Conservation (phyloP, 192 early-diverging fungal genomes). For the Backusella luteola region DNA sequence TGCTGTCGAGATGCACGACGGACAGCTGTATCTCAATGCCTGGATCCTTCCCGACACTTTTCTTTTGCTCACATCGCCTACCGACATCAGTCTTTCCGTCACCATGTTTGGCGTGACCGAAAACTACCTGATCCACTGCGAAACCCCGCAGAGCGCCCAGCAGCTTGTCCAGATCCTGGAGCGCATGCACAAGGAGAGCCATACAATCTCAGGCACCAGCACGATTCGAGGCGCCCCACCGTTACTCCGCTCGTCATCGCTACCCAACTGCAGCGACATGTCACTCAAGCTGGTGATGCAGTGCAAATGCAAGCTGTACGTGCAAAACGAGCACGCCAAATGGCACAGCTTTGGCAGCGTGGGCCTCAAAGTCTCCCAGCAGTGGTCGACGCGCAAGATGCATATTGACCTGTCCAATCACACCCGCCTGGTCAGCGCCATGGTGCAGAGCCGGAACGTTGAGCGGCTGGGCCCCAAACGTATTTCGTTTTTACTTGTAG, state of each 20-base stretch:
- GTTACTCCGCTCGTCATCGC: neutral
- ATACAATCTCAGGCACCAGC: slow-evolving; percentile 25
- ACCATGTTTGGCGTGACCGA: slow-evolving; percentile 37
- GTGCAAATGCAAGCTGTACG: slow-evolving; percentile 49
- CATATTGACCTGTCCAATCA: slow-evolving; percentile 43
- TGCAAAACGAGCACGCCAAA: slow-evolving; percentile 52
- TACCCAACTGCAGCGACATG: neutral
- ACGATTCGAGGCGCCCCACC: slow-evolving; percentile 15
- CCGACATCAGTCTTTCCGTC: slow-evolving; percentile 46
- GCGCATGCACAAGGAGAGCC: slow-evolving; percentile 24
- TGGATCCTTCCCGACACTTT: slow-evolving; percentile 51
- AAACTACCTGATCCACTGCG: slow-evolving; percentile 47
- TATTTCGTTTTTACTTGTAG: slow-evolving; percentile 48
- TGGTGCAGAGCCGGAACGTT: slow-evolving; percentile 49
- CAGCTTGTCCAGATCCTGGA: slow-evolving; percentile 33
- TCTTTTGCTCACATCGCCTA: slow-evolving; percentile 38
- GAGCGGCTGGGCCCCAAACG: slow-evolving; percentile 48
- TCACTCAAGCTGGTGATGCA: slow-evolving; percentile 36
- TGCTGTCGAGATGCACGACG: slow-evolving; percentile 37
- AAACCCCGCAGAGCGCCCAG: slow-evolving; percentile 34
- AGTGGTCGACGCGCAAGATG: slow-evolving; percentile 47
- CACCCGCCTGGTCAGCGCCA: slow-evolving; percentile 41
- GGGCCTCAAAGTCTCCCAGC: slow-evolving; percentile 43
- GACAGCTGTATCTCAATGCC: slow-evolving; percentile 52
- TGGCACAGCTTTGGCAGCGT: slow-evolving; percentile 50